Percentiles rank a stretch among this genome's conserved stretches.
Evolutionary conservation across 2,329 filamentous ascomycete genomes (phyloP).

Genomic region (Cladosporium sp.): DNA sequence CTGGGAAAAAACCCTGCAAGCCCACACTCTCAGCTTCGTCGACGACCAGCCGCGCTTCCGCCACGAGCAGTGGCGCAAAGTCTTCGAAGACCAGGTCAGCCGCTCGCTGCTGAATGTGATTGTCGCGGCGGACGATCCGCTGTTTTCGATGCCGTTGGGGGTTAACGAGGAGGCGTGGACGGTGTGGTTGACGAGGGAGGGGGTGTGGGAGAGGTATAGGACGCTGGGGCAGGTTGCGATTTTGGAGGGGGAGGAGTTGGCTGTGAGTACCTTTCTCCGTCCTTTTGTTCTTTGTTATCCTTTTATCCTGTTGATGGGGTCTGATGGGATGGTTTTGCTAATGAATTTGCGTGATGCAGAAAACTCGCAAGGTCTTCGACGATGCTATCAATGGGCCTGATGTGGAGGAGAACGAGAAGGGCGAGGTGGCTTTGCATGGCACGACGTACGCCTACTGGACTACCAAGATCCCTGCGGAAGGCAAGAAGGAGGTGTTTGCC

Average conservation of each 20-base stretch:
- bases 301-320: too few relatives aligned
- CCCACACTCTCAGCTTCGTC: conserved; percentile 51
- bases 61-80: conserved; percentile 63
- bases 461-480: conserved; percentile 43
- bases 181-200: conserved; percentile 60
- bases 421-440: conserved; percentile 66
- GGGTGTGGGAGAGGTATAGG: conserved; percentile 63
- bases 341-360: conserved; percentile 35
- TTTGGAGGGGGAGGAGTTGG: conserved; percentile 54
- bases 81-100: conserved; percentile 63
- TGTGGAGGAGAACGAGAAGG: conserved; percentile 61
- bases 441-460: conserved; percentile 67
- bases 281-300: too few relatives aligned
- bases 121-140: conserved; percentile 44
- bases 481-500: conserved; percentile 28
- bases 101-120: conserved; percentile 51
- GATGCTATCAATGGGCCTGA: conserved; percentile 56
- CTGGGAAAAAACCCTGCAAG: conserved; percentile 66
- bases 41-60: conserved; percentile 68
- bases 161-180: conserved; percentile 60
- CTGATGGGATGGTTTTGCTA: neutral
- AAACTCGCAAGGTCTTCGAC: conserved; percentile 56
- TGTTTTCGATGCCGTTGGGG: conserved; percentile 65
- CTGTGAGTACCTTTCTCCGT: conserved; percentile 37
- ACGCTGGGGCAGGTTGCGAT: conserved; percentile 70